Conservation (phyloP, 1,139 yeast species). For the Saccharomyces uvarum region DNA sequence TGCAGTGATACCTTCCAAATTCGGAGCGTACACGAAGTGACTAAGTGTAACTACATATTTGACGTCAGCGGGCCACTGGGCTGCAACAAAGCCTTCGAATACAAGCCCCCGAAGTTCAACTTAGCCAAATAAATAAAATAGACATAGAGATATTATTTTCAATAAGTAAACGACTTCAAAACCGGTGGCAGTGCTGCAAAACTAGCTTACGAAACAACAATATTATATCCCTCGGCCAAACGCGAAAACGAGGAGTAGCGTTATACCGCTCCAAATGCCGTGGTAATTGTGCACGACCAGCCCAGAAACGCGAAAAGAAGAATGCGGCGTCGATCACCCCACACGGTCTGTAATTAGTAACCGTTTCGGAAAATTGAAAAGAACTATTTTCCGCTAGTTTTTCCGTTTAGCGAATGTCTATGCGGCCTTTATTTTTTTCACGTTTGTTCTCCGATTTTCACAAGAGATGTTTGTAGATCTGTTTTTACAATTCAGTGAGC, state of each 20-base stretch:
- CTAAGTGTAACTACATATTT: constrained; percentile 72
- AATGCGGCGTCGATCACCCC: neutral
- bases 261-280: neutral
- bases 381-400: neutral
- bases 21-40: constrained; percentile 71
- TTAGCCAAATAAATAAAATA: neutral
- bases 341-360: neutral
- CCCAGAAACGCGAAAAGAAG: neutral
- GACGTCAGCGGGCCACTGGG: constrained; percentile 63
- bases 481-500: neutral
- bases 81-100: constrained; percentile 37
- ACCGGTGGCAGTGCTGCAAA: neutral
- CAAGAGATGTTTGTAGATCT: neutral
- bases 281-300: neutral
- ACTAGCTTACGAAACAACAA: neutral
- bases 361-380: neutral
- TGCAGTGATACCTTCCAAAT: constrained; percentile 61
- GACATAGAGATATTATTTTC: neutral
- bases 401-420: neutral
- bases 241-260: neutral
- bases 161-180: neutral
- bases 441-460: neutral
- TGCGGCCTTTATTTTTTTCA: neutral
- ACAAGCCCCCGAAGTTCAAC: constrained; percentile 3
- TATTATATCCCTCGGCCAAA: neutral